Percentiles rank a stretch among this genome's conserved stretches.
Conservation (phyloP, 2,329 filamentous ascomycete genomes). For the Thelonectria olida region DNA sequence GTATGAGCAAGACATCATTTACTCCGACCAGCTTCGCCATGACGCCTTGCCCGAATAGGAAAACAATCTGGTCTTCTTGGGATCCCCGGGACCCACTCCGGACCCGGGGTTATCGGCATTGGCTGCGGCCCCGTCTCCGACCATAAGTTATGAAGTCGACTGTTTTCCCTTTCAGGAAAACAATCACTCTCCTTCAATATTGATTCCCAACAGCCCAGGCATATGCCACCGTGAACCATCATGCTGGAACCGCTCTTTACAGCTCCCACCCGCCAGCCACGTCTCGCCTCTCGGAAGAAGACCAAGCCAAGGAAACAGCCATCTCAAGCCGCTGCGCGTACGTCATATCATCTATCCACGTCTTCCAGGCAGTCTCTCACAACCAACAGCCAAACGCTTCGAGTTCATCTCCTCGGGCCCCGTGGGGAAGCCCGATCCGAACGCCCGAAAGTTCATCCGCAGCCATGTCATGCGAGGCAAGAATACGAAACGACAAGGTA, state of each 20-base stretch:
- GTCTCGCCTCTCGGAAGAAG: not conserved
- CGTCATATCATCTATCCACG: not conserved
- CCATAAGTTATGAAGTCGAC: not conserved
- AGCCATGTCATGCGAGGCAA: constrained; percentile 42
- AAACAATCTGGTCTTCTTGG: constrained; percentile 31
- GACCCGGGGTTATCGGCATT: constrained; percentile 11
- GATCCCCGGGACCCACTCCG: constrained; percentile 16
- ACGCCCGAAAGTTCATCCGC: constrained; percentile 39
- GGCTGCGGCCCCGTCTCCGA: not conserved
- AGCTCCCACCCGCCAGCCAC: not conserved
- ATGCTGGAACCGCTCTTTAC: constrained; percentile 28
- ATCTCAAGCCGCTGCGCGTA: constrained; percentile 3
- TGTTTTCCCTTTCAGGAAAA: constrained; percentile 27
- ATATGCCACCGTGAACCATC: not conserved
- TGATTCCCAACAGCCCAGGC: not conserved
- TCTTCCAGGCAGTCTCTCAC: not conserved
- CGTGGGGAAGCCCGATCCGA: constrained; percentile 33
- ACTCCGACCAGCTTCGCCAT: too few relatives aligned
- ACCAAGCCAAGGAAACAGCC: constrained; percentile 14
- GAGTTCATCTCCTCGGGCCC: constrained; percentile 40
- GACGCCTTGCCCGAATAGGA: constrained; percentile 32
- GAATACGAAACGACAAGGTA: constrained; percentile 28
- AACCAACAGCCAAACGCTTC: constrained; percentile 33
- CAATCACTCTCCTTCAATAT: constrained; percentile 10
- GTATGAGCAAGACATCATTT: not conserved